phyloP scores from a whole-genome alignment of 2,329 filamentous ascomycete genomes.

The Fusarium duplospermum region DNA sequence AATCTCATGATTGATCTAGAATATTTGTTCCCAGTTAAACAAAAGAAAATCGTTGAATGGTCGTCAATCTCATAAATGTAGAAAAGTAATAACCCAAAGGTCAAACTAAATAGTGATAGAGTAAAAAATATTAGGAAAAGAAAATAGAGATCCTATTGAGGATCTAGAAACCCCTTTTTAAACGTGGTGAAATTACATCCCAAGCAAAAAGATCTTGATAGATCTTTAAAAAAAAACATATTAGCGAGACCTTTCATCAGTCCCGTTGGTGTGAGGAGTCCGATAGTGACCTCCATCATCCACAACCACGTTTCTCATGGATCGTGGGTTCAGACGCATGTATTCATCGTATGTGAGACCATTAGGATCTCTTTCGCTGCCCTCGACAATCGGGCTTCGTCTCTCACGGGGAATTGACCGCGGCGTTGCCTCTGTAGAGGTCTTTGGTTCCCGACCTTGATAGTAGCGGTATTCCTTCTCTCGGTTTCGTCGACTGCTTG shows the following conservation, averaged over 20 bases:
- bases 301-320: constrained; percentile 20
- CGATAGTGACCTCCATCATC: constrained; percentile 37
- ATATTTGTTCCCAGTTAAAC: not conserved
- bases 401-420: constrained; percentile 29
- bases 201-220: not conserved
- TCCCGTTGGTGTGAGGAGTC: constrained; percentile 16
- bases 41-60: not conserved
- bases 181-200: constrained; percentile 4
- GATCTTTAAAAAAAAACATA: not conserved
- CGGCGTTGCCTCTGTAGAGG: constrained; percentile 28
- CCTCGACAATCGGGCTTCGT: constrained; percentile 35
- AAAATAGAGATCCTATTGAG: not conserved
- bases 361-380: constrained; percentile 16
- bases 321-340: constrained; percentile 30
- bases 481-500: constrained; percentile 33
- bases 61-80: constrained; percentile 29
- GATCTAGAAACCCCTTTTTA: not conserved
- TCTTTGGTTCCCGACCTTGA: constrained; percentile 39
- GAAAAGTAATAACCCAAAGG: not conserved
- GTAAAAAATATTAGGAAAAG: not conserved
- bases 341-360: constrained; percentile 42
- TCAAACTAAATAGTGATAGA: not conserved
- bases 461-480: constrained; percentile 46
- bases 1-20: not conserved
- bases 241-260: constrained; percentile 16